Evolutionary conservation across 768 basidiomycete species (phyloP).

Genomic region (Hysterangium stoloniferum): DNA sequence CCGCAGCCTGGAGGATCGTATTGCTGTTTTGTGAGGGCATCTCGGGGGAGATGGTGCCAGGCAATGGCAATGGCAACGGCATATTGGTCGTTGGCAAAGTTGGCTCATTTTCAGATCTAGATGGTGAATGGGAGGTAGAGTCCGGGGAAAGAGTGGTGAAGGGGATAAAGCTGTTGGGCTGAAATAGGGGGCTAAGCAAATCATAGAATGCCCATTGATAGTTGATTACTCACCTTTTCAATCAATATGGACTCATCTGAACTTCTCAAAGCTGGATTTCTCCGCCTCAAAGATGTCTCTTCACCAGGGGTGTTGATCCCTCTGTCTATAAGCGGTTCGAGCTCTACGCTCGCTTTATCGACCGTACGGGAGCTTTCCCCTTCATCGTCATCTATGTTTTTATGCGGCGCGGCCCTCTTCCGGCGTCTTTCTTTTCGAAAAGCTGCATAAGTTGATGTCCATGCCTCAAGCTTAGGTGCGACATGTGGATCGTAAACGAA

Average conservation of each 20-base stretch:
- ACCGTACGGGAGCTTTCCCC: background rate
- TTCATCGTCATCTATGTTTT: background rate
- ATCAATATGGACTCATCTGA: background rate
- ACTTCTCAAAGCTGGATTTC: background rate
- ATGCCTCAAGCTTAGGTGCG: constrained; percentile 2
- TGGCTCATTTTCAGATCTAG: too few relatives aligned
- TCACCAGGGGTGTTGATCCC: background rate
- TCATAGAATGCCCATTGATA: too few relatives aligned
- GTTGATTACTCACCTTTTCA: constrained; percentile 2
- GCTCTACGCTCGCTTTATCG: background rate
- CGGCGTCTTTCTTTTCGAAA: background rate
- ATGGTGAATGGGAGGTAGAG: too few relatives aligned
- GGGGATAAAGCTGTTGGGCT: too few relatives aligned
- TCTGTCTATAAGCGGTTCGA: background rate
- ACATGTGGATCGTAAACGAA: constrained; percentile 6
- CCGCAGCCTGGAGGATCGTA: too few relatives aligned
- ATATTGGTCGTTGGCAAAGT: too few relatives aligned
- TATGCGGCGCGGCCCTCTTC: background rate
- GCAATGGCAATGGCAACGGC: too few relatives aligned
- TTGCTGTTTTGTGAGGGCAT: too few relatives aligned
- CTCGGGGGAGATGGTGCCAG: too few relatives aligned
- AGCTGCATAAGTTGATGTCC: background rate
- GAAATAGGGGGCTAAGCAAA: too few relatives aligned
- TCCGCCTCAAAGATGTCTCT: background rate
- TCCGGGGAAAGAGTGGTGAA: too few relatives aligned